phyloP scores from a whole-genome alignment of 2,329 filamentous ascomycete genomes.

The Pseudomassariella vexata region DNA sequence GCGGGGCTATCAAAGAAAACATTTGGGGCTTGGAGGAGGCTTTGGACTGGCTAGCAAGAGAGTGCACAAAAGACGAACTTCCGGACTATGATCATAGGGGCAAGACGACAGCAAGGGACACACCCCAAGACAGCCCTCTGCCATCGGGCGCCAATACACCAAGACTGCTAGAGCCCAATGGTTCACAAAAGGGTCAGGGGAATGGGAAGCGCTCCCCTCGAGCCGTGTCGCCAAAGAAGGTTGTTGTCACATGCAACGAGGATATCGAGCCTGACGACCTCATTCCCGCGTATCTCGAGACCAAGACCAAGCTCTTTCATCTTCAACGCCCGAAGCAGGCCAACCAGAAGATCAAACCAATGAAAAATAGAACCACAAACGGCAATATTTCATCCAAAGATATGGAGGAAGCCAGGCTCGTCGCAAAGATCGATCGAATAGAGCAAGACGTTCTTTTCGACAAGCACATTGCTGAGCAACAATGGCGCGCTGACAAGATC shows the following conservation, averaged over 20 bases:
- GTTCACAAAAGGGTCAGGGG: conserved; percentile 27
- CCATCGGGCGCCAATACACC: conserved; percentile 46
- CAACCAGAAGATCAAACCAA: conserved; percentile 33
- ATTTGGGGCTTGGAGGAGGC: conserved; percentile 86
- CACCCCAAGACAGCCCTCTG: conserved; percentile 42
- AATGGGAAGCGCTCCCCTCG: conserved; percentile 23
- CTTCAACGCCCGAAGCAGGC: conserved; percentile 49
- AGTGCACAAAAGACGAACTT: conserved; percentile 63
- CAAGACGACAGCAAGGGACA: conserved; percentile 29
- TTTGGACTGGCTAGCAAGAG: conserved; percentile 82
- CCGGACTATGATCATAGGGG: conserved; percentile 60
- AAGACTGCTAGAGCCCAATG: conserved; percentile 29
- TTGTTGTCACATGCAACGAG: conserved; percentile 51
- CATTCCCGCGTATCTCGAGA: conserved; percentile 69
- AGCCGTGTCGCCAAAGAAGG: conserved; percentile 32
- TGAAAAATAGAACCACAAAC: conserved; percentile 11
- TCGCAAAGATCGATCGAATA: conserved; percentile 69
- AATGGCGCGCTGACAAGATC: conserved; percentile 57
- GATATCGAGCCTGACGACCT: conserved; percentile 72
- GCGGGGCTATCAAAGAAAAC: conserved; percentile 51
- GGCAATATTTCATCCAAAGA: not conserved
- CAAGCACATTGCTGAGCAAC: conserved; percentile 54
- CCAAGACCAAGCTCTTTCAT: conserved; percentile 63
- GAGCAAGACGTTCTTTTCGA: conserved; percentile 76
- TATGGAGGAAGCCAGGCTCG: conserved; percentile 50